These are phyloP conservation scores for Toxoplasma gondii DNA, from an alignment of 169 alveolate genomes.

Conservation along the genomic window DNA sequence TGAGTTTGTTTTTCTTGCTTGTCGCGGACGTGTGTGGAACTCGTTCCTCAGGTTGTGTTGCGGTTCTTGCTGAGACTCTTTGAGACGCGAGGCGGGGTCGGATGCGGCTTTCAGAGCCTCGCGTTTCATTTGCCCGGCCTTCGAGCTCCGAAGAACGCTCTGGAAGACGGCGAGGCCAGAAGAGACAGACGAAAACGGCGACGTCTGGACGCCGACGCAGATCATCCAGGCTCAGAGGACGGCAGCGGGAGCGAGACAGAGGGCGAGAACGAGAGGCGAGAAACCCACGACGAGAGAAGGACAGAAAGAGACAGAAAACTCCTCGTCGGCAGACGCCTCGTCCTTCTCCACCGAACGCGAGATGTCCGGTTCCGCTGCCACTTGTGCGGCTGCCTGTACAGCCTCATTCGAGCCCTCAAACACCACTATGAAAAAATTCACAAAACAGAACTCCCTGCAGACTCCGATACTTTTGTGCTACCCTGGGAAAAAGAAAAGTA, in stretches of 20 bases:
- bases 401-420: slow-evolving; percentile 19
- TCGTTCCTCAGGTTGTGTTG: slow-evolving; percentile 46
- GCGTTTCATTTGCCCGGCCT: slow-evolving; percentile 2
- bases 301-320: background rate
- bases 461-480: slow-evolving; percentile 40
- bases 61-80: slow-evolving; percentile 57
- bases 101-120: slow-evolving; percentile 34
- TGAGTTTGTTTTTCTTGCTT: too few species aligned
- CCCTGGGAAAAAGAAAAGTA: slow-evolving; percentile 63
- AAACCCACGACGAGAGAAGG: background rate
- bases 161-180: background rate
- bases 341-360: slow-evolving; percentile 59
- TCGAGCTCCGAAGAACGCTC: slow-evolving; percentile 3
- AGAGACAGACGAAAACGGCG: background rate
- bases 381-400: slow-evolving; percentile 59
- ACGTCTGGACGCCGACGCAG: background rate
- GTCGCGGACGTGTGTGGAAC: too few species aligned
- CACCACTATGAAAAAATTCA: slow-evolving; percentile 56
- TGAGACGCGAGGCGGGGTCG: slow-evolving; percentile 58
- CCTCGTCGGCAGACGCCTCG: slow-evolving; percentile 38
- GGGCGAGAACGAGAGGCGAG: slow-evolving; percentile 6
- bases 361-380: slow-evolving; percentile 66
- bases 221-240: background rate
- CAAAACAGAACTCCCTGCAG: slow-evolving; percentile 46
- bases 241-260: background rate